Conservation (phyloP, 768 basidiomycete species). For the Agaricus sinodeliciosus region DNA sequence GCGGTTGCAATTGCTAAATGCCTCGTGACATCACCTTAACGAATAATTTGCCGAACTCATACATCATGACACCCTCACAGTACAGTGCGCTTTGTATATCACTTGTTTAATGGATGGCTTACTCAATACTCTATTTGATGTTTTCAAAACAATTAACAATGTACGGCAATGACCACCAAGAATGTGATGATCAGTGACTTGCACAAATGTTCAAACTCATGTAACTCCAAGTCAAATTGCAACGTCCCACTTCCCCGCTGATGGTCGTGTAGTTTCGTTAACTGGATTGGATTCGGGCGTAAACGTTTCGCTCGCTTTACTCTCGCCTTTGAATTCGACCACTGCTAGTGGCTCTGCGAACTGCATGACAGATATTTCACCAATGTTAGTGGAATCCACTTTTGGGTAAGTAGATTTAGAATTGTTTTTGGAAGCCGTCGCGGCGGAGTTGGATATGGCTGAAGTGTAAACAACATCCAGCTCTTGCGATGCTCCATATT, state of each 20-base stretch:
- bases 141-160: too few relatives aligned
- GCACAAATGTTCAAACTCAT: too few relatives aligned
- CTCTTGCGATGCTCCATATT: background rate
- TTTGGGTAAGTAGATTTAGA: background rate
- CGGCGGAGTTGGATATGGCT: too few relatives aligned
- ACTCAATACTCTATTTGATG: background rate
- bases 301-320: too few relatives aligned
- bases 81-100: slow-evolving; percentile 3
- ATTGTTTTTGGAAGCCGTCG: background rate
- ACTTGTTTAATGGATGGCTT: background rate
- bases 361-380: background rate
- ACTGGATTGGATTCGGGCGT: background rate
- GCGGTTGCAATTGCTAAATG: slow-evolving; percentile 24
- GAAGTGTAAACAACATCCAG: too few relatives aligned
- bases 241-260: too few relatives aligned
- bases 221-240: background rate
- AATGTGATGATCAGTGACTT: too few relatives aligned
- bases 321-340: background rate
- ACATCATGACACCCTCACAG: background rate
- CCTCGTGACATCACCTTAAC: background rate
- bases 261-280: too few relatives aligned
- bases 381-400: background rate
- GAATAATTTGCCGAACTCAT: background rate
- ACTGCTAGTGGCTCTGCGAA: background rate
- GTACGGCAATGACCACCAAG: too few relatives aligned